Base-by-base conservation (phyloP, 495 filamentous ascomycete species). In the Trypethelium eluteriae region DNA sequence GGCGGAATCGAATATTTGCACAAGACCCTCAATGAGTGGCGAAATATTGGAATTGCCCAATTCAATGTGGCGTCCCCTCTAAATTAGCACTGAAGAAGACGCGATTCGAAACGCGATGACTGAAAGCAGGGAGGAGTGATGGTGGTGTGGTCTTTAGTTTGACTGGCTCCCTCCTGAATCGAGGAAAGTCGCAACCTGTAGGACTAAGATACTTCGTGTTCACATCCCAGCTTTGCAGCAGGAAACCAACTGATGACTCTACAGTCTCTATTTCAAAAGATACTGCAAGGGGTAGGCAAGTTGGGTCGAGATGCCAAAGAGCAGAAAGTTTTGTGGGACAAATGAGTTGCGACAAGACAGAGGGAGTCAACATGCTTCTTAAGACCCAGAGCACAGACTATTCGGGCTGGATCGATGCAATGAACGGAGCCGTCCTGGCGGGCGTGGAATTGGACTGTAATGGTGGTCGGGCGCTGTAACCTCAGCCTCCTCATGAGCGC, bases 371-470 rank as follows among this genome's bases (percentile, higher is more conserved):
- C 25, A 59, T 18, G 34, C 53, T 36, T 59, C 3, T 59, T 7
- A 59, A 36, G 53, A 7, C 32, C 25, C n/a, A 59, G 53, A 36
- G 25, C 53, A 59, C 53, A 59, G 14, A 59, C 18, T 35, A 3
- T 59, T 14, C 36, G 53, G 53, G 53, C 53, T 34, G 53, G 53
- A 59, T 59, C 14, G 32, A 59, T 32, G 25, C 32, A 14, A 59
- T 36, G 32, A 14, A 34, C 25, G 7, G 53, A 59, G 5, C 53
- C 53, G 32, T 36, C 7, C n/a, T 36, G 53, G 53, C 53, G 53
- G 18, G 53, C 53, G 53, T n/a, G 53, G 53, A 59, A 59, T 59
- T 59, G 36, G 32, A 59, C 53, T 59, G 18, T 18, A 59, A 59
- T 36, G 32, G 53, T 59, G 53, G 53, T 35, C 53, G 11, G 53